Conservation (phyloP, 768 basidiomycete genomes). For the Hypsizygus marmoreus region DNA sequence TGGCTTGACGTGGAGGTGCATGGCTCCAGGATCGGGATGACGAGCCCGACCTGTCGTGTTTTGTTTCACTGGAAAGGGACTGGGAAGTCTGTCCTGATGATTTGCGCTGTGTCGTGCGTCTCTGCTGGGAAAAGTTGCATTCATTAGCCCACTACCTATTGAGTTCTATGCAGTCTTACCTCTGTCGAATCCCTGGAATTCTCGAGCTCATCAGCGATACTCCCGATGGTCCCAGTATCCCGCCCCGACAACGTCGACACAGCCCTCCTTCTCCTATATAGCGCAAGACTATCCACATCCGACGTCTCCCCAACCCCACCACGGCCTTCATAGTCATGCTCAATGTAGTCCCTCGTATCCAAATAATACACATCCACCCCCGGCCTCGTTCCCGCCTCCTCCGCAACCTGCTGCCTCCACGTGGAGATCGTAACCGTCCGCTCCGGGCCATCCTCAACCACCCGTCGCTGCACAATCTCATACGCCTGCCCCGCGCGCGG, state of each 20-base stretch:
- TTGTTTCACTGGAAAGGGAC: conserved; percentile 3
- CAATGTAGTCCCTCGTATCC: conserved; percentile 34
- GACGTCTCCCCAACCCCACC: conserved; percentile 22
- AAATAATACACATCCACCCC: conserved; percentile 51
- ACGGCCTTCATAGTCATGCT: too few species aligned
- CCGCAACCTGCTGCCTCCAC: conserved; percentile 58
- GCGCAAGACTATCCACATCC: conserved; percentile 4
- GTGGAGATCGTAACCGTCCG: conserved; percentile 54
- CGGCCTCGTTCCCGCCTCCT: conserved; percentile 35
- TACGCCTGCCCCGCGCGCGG: conserved; percentile 39
- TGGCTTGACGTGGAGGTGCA: conserved; percentile 24
- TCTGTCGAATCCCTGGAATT: too few species aligned
- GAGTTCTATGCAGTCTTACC: too few species aligned
- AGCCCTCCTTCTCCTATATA: conserved; percentile 2
- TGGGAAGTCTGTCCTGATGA: conserved; percentile 10
- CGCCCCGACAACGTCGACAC: conserved; percentile 1
- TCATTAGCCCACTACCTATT: background rate
- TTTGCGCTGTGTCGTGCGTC: conserved; percentile 6
- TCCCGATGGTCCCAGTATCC: conserved; percentile 10
- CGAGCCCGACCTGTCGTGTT: conserved; percentile 1
- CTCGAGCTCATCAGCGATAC: conserved; percentile 17
- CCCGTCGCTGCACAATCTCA: conserved; percentile 41
- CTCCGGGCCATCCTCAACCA: conserved; percentile 52
- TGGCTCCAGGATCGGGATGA: conserved; percentile 17
- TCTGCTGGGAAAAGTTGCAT: background rate